Conservation (phyloP, 116 monocot species). For the Phalaenopsis hybrid region DNA sequence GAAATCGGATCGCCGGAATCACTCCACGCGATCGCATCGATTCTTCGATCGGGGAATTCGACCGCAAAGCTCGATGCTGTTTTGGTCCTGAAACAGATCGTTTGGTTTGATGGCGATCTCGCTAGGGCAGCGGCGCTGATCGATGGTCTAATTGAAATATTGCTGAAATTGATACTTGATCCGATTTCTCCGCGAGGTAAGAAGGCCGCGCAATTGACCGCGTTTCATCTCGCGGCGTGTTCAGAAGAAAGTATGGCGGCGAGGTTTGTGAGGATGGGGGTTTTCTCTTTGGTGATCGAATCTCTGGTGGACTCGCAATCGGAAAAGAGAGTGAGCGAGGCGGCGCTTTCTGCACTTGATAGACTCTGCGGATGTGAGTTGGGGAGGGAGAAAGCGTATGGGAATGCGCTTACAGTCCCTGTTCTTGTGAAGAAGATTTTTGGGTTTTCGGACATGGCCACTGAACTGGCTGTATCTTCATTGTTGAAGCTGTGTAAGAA, state of each 20-base stretch:
- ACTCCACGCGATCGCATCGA: background rate
- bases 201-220: conserved; percentile 24
- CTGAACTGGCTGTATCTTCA: background rate
- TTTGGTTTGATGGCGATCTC: background rate
- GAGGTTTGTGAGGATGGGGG: conserved; percentile 13
- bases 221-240: background rate
- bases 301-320: conserved; percentile 18
- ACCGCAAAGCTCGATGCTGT: background rate
- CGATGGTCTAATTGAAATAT: conserved; percentile 28
- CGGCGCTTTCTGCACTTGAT: background rate
- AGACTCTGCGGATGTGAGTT: conserved; percentile 1
- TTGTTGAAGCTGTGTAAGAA: conserved; percentile 11
- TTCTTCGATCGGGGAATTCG: background rate
- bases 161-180: conserved; percentile 25
- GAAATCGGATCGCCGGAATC: conserved; percentile 8
- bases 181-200: conserved; percentile 35
- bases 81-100: conserved; percentile 1
- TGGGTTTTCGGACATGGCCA: conserved; percentile 9
- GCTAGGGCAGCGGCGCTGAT: conserved; percentile 9
- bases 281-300: conserved; percentile 27
- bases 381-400: conserved; percentile 11
- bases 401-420: conserved; percentile 5
- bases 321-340: conserved; percentile 5
- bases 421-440: conserved; percentile 10
- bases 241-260: conserved; percentile 2